A percentile compares a stretch with the other conserved stretches of the same genome.
These are phyloP conservation scores for Nigrospora oryzae DNA, from an alignment of 2,329 filamentous ascomycete genomes.

Conservation along the genomic window DNA sequence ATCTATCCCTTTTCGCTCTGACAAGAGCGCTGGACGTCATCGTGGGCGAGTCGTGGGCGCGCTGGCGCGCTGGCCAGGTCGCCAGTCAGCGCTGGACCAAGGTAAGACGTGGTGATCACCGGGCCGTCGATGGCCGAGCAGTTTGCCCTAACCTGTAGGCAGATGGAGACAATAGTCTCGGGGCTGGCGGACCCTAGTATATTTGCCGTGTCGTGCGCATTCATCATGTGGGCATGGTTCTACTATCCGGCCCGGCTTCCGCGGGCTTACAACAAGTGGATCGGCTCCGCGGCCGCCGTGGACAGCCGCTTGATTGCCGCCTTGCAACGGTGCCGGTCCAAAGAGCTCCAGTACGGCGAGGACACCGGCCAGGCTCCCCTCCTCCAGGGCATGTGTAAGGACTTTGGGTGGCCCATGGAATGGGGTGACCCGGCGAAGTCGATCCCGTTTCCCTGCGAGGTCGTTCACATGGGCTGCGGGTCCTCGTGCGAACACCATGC, in stretches of 20 bases:
- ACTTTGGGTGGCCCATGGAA: constrained; percentile 57
- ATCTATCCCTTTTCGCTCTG: constrained; percentile 72
- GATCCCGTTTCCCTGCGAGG: constrained; percentile 70
- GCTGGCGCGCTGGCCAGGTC: constrained; percentile 33
- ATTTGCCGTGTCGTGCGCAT: constrained; percentile 62
- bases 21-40: constrained; percentile 66
- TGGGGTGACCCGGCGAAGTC: constrained; percentile 66
- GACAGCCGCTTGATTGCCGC: constrained; percentile 68
- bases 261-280: constrained; percentile 71
- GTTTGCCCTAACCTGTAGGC: constrained; percentile 13
- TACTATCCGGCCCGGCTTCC: constrained; percentile 66
- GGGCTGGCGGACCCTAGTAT: constrained; percentile 55
- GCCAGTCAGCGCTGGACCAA: constrained; percentile 35
- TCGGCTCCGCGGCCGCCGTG: constrained; percentile 65
- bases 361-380: constrained; percentile 63
- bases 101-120: constrained; percentile 18
- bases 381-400: constrained; percentile 62
- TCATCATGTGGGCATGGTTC: constrained; percentile 88
- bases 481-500: constrained; percentile 70
- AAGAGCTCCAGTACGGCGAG: constrained; percentile 61
- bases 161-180: constrained; percentile 30
- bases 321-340: constrained; percentile 56
- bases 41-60: constrained; percentile 57
- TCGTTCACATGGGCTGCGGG: constrained; percentile 75
- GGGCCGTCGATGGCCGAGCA: neutral